Evolutionary conservation across 2,329 filamentous ascomycete species (phyloP).

Genomic region (Penicillium nordicum): DNA sequence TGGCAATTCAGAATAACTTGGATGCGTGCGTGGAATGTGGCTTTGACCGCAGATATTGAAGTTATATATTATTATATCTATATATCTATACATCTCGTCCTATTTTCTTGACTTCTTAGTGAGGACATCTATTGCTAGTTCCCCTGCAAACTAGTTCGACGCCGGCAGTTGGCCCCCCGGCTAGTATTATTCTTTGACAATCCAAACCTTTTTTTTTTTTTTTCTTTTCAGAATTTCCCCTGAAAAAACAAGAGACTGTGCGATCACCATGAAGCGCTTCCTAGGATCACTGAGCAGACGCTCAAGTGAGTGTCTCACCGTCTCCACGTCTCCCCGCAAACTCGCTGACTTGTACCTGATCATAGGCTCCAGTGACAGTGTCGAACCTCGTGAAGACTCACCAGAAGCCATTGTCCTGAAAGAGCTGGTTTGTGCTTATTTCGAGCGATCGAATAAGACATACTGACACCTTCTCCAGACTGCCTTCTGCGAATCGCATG

Average conservation of each 20-base stretch:
- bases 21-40: conserved; percentile 6
- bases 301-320: conserved; percentile 26
- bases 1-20: conserved; percentile 1
- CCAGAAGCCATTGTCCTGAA: conserved; percentile 40
- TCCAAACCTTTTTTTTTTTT: background rate
- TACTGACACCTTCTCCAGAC: conserved; percentile 49
- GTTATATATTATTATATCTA: background rate
- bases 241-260: background rate
- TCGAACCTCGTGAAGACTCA: conserved; percentile 33
- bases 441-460: background rate
- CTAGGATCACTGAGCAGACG: conserved; percentile 32
- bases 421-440: conserved; percentile 38
- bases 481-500: conserved; percentile 74
- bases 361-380: conserved; percentile 24
- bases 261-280: conserved; percentile 36
- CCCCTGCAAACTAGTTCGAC: background rate
- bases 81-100: background rate
- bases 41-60: background rate
- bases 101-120: background rate
- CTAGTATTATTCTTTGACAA: background rate
- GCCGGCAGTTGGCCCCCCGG: background rate
- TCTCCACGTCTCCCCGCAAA: conserved; percentile 8
- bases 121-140: background rate
- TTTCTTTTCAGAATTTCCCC: background rate
- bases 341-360: background rate